Base-by-base conservation (phyloP, 768 basidiomycete species). In the Sporobolomyces roseus region DNA sequence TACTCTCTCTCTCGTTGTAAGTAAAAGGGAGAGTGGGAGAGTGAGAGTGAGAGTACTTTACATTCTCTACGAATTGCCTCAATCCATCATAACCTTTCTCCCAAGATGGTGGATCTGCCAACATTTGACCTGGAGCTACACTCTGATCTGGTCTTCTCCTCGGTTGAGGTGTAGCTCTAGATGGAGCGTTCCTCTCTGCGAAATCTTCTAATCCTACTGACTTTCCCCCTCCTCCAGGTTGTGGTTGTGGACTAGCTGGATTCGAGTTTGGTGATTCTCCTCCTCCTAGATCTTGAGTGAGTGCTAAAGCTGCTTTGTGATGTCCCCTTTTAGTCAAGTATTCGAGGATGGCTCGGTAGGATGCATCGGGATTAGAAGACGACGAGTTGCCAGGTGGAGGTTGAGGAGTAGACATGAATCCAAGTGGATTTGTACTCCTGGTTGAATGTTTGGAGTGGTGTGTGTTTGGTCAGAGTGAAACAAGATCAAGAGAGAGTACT, bases 71-170 rank as follows among this genome's bases (percentile, higher is more conserved):
- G 35, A 72, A 72, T 6, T 29, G 27, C 21, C 70, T 51, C 29
- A 74, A 23, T 1, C 71, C 68, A 41, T 72, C 64, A 65, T 72
- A 72, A 13, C 70, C 70, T 58, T 68, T 69, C 43, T 74, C 73
- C 70, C 67, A 74, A 13, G 56, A 60, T 9, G 71, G 70, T 3
- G 72, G 68, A 52, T 73, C 72, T 6, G 52, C 63, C 38, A 74
- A 50, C 55, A 74, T 63, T 56, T 74, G 68, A 1, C 53, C 66
- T 1, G 64, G 66, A 2, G 66, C 69, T 43, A 71, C 64, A 19
- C 63, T 64, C 56, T 71, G 63, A 43, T 68, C 72, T 16, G 50
- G 53, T 23, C 69, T 41, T n/a, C 68, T 61, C 38, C 65, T 38
- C 48, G 25, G 49, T 9, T 35, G 27, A 38, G 4, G 32, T 14